Evolutionary conservation across 306 rosid genomes (phyloP).

Genomic region (Argentina anserina): DNA sequence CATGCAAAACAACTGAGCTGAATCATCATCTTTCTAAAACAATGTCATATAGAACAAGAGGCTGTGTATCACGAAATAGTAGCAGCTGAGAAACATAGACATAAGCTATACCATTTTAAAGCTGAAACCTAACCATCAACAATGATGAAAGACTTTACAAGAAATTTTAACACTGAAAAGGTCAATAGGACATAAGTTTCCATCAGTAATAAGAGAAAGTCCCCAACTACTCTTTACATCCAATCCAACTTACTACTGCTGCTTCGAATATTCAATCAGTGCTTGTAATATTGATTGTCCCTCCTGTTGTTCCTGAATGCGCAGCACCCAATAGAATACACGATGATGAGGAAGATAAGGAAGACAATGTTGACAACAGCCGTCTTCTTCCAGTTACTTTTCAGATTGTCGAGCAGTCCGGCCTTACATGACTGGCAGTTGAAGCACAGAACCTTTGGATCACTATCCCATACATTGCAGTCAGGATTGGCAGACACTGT

Average conservation of each 20-base stretch:
- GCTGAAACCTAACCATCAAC: not conserved
- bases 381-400: conserved; percentile 62
- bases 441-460: conserved; percentile 46
- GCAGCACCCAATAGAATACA: conserved; percentile 73
- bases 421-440: conserved; percentile 80
- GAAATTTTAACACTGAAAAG: not conserved
- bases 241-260: not conserved
- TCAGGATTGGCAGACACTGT: conserved; percentile 27
- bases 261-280: conserved; percentile 8
- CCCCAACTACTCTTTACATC: conserved; percentile 29
- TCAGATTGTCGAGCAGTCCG: conserved; percentile 66
- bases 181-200: not conserved
- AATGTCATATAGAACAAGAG: not conserved
- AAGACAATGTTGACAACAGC: conserved; percentile 51
- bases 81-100: not conserved
- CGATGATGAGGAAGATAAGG: conserved; percentile 58
- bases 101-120: not conserved
- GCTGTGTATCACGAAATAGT: not conserved
- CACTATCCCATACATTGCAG: conserved; percentile 53
- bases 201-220: conserved; percentile 17
- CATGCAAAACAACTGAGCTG: not conserved
- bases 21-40: not conserved
- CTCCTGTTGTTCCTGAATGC: conserved; percentile 72
- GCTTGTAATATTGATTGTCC: conserved; percentile 41
- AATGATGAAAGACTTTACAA: not conserved